Evolutionary conservation across 2,329 filamentous ascomycete species (phyloP).

Genomic region (Hypomyces rosellus): DNA sequence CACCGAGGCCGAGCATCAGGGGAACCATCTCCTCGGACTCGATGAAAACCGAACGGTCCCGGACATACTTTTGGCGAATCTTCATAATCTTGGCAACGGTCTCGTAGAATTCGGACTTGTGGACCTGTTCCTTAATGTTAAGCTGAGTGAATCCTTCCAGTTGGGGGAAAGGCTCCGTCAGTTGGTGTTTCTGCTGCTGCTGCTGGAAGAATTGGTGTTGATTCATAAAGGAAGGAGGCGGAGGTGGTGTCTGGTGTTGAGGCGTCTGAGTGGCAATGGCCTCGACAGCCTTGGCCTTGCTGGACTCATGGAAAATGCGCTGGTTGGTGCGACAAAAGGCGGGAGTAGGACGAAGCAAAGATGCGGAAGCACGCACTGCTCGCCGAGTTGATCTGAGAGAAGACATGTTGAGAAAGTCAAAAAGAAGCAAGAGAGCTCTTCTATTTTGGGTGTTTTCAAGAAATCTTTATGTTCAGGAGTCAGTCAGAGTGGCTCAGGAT

Average conservation of each 20-base stretch:
- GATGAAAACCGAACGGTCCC: conserved; percentile 21
- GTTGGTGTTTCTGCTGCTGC: not conserved
- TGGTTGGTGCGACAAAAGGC: conserved; percentile 2
- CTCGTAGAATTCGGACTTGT: conserved; percentile 21
- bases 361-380: conserved; percentile 13
- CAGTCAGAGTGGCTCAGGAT: conserved; percentile 11
- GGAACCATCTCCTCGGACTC: conserved; percentile 19
- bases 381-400: conserved; percentile 11
- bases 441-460: conserved; percentile 8
- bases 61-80: conserved; percentile 17
- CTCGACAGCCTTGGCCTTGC: conserved; percentile 17
- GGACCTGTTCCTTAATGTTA: conserved; percentile 17
- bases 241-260: not conserved
- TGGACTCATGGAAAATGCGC: conserved; percentile 19
- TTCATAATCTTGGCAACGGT: conserved; percentile 21
- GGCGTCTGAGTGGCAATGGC: conserved; percentile 12
- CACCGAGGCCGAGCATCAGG: conserved; percentile 20
- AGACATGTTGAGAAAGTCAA: conserved; percentile 11
- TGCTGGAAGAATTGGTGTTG: not conserved
- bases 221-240: conserved; percentile 5
- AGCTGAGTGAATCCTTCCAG: conserved; percentile 13
- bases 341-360: conserved; percentile 8
- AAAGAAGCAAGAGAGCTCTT: conserved; percentile 4
- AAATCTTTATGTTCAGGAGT: conserved; percentile 12
- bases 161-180: conserved; percentile 6